Conservation (phyloP, 495 filamentous ascomycete species). For the Xylaria acuta region DNA sequence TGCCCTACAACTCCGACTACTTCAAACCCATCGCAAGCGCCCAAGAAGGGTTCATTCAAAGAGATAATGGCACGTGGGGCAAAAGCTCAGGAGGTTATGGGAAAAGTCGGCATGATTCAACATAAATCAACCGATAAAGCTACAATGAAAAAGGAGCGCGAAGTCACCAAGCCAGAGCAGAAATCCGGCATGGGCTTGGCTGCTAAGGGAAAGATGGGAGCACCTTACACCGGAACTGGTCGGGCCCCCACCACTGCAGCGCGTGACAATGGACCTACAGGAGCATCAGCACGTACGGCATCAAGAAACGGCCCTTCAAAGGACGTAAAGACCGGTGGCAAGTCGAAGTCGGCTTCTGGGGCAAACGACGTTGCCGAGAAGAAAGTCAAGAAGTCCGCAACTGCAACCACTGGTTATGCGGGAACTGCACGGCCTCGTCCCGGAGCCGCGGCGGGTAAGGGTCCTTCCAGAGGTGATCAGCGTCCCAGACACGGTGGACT, state of each 20-base stretch:
- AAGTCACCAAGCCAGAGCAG: slow-evolving; percentile 47
- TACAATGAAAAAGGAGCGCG: slow-evolving; percentile 54
- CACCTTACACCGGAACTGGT: slow-evolving; percentile 33
- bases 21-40: slow-evolving; percentile 45
- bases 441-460: slow-evolving; percentile 39
- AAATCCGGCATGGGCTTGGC: slow-evolving; percentile 28
- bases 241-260: slow-evolving; percentile 30
- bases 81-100: slow-evolving; percentile 54
- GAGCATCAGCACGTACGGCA: slow-evolving; percentile 26
- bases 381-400: slow-evolving; percentile 63
- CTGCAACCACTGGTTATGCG: slow-evolving; percentile 62
- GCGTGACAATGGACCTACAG: slow-evolving; percentile 33
- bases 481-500: slow-evolving; percentile 38
- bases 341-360: slow-evolving; percentile 27
- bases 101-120: slow-evolving; percentile 60
- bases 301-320: slow-evolving; percentile 34
- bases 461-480: slow-evolving; percentile 32
- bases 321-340: slow-evolving; percentile 28
- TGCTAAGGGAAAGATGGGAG: slow-evolving; percentile 34
- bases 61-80: slow-evolving; percentile 73
- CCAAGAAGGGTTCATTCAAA: slow-evolving; percentile 69
- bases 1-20: slow-evolving; percentile 36
- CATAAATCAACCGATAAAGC: slow-evolving; percentile 59
- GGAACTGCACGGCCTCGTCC: slow-evolving; percentile 59
- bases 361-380: slow-evolving; percentile 46